Percentiles rank a stretch among this genome's conserved stretches.
Evolutionary conservation across 352 stramenopile species (phyloP).

Genomic region (Globisporangium spinosum): DNA sequence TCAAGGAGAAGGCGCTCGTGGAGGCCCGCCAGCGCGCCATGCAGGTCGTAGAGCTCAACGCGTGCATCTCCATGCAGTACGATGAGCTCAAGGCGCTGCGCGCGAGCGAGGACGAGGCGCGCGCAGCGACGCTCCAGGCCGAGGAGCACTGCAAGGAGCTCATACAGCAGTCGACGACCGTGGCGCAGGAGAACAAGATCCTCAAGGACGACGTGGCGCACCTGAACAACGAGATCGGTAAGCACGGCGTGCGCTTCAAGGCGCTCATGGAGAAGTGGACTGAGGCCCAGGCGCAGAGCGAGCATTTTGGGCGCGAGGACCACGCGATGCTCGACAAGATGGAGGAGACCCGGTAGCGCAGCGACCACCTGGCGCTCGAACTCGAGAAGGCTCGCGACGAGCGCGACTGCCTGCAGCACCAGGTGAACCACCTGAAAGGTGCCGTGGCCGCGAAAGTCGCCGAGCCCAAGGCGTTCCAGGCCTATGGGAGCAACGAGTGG

Average conservation of each 20-base stretch:
- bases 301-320: slow-evolving; percentile 52
- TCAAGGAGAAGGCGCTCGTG: slow-evolving; percentile 50
- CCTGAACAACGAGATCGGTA: slow-evolving; percentile 49
- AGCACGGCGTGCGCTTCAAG: slow-evolving; percentile 55
- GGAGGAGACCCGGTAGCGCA: slow-evolving; percentile 35
- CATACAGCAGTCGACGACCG: slow-evolving; percentile 40
- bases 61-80: slow-evolving; percentile 73
- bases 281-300: slow-evolving; percentile 55
- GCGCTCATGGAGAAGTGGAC: slow-evolving; percentile 74
- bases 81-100: slow-evolving; percentile 61
- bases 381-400: slow-evolving; percentile 50
- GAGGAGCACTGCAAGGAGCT: slow-evolving; percentile 47
- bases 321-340: slow-evolving; percentile 51
- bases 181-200: slow-evolving; percentile 51
- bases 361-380: slow-evolving; percentile 35
- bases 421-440: slow-evolving; percentile 69
- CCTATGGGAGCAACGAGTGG: slow-evolving; percentile 55
- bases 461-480: slow-evolving; percentile 68
- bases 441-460: slow-evolving; percentile 64
- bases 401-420: slow-evolving; percentile 58
- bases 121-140: slow-evolving; percentile 32
- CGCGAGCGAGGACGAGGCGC: slow-evolving; percentile 32
- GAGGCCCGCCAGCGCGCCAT: slow-evolving; percentile 53
- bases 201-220: slow-evolving; percentile 51
- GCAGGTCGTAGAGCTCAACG: slow-evolving; percentile 69